Evolutionary conservation across 2,329 filamentous ascomycete species (phyloP).

Genomic region (Aspergillus pseudonomiae): DNA sequence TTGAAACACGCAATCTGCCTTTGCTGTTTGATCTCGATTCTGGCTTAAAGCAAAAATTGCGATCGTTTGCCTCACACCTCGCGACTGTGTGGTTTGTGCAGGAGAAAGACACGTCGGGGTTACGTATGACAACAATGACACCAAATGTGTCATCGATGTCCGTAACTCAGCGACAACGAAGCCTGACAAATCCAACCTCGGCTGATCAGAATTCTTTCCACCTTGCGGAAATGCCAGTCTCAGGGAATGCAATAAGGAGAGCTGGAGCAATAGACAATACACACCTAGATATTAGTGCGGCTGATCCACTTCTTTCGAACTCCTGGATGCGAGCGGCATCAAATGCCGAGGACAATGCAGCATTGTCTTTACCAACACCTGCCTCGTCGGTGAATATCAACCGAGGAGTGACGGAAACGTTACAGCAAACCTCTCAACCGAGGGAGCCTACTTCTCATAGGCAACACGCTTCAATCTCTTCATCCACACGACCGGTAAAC

Average conservation of each 20-base stretch:
- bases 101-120: conserved; percentile 11
- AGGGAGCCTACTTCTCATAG: conserved; percentile 18
- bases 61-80: conserved; percentile 34
- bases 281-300: conserved; percentile 15
- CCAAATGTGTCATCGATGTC: neutral
- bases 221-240: neutral
- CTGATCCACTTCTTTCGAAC: conserved; percentile 29
- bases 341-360: conserved; percentile 28
- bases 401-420: conserved; percentile 20
- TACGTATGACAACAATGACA: neutral
- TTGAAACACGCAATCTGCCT: conserved; percentile 9
- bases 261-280: conserved; percentile 12
- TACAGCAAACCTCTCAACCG: conserved; percentile 22
- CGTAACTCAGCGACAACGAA: conserved; percentile 9
- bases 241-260: conserved; percentile 8
- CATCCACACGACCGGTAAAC: conserved; percentile 23
- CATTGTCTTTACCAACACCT: conserved; percentile 32
- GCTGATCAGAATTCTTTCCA: conserved; percentile 7
- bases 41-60: conserved; percentile 31
- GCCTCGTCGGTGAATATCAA: conserved; percentile 31
- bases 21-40: conserved; percentile 27
- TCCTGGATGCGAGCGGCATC: conserved; percentile 33
- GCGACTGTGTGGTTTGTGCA: conserved; percentile 30
- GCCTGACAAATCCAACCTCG: conserved; percentile 6
- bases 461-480: conserved; percentile 22